Conservation (phyloP, 192 early-diverging fungal genomes). For the Coemansia sp. region DNA sequence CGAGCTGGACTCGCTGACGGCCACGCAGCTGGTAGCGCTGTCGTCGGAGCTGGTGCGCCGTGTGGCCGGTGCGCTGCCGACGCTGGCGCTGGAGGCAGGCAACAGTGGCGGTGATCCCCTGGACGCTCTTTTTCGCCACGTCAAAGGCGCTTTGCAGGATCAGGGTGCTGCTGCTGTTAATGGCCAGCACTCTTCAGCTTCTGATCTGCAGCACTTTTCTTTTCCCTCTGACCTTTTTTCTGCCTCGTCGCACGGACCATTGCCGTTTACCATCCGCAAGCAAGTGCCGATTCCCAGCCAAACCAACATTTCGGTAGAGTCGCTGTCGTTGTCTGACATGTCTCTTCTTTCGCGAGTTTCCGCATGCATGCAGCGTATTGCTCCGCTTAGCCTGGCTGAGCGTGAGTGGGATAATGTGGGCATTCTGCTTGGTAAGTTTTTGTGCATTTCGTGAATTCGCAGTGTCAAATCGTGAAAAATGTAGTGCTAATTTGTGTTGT, state of each 20-base stretch:
- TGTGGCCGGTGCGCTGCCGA: slow-evolving; percentile 40
- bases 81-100: slow-evolving; percentile 36
- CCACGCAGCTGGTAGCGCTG: slow-evolving; percentile 46
- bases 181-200: background rate
- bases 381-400: slow-evolving; percentile 79
- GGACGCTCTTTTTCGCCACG: slow-evolving; percentile 7
- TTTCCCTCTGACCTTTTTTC: slow-evolving; percentile 8
- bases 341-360: slow-evolving; percentile 43
- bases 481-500: background rate
- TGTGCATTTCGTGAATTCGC: background rate
- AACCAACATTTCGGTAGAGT: slow-evolving; percentile 13
- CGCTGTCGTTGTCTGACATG: slow-evolving; percentile 28
- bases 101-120: background rate
- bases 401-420: slow-evolving; percentile 92
- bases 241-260: slow-evolving; percentile 1
- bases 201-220: background rate
- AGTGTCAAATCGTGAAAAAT: no score
- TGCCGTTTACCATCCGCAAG: slow-evolving; percentile 45
- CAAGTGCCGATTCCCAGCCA: slow-evolving; percentile 14
- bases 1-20: slow-evolving; percentile 31
- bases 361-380: slow-evolving; percentile 74
- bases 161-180: background rate
- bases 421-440: slow-evolving; percentile 59
- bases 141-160: slow-evolving; percentile 6
- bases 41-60: slow-evolving; percentile 49